Conservation (phyloP, 495 filamentous ascomycete species). For the Haplographium delicatum region DNA sequence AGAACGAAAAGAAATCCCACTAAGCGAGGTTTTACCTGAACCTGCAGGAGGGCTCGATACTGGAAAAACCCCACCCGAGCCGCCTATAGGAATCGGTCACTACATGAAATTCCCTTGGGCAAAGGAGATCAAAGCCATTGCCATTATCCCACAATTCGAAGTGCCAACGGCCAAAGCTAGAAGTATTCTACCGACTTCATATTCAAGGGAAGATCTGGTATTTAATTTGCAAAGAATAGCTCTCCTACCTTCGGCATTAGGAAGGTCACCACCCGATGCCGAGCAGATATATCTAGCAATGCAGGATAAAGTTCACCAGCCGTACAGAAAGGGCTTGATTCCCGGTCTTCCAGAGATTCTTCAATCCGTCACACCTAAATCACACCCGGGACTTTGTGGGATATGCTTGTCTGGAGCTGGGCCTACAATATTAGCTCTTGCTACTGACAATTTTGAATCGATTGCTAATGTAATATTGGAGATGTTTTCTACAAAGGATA, state of each 20-base stretch:
- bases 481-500: constrained; percentile 61
- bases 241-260: constrained; percentile 78
- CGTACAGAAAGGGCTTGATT: constrained; percentile 82
- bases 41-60: constrained; percentile 86
- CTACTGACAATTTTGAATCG: constrained; percentile 76
- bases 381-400: constrained; percentile 81
- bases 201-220: constrained; percentile 73
- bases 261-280: constrained; percentile 82
- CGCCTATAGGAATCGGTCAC: constrained; percentile 86
- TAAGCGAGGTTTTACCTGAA: constrained; percentile 84
- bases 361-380: constrained; percentile 73
- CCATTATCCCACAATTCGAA: constrained; percentile 91
- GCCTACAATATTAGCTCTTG: constrained; percentile 88
- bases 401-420: constrained; percentile 93
- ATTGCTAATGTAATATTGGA: constrained; percentile 74
- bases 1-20: constrained; percentile 84
- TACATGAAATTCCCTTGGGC: constrained; percentile 91
- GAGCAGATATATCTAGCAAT: constrained; percentile 92
- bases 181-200: constrained; percentile 69
- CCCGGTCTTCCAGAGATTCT: constrained; percentile 90
- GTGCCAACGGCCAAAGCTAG: constrained; percentile 85
- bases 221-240: constrained; percentile 94
- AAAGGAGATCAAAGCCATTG: constrained; percentile 87
- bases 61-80: constrained; percentile 73
- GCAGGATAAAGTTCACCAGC: constrained; percentile 97